Conservation (phyloP, 2,329 filamentous ascomycete species). For the Pseudogymnoascus sp. region DNA sequence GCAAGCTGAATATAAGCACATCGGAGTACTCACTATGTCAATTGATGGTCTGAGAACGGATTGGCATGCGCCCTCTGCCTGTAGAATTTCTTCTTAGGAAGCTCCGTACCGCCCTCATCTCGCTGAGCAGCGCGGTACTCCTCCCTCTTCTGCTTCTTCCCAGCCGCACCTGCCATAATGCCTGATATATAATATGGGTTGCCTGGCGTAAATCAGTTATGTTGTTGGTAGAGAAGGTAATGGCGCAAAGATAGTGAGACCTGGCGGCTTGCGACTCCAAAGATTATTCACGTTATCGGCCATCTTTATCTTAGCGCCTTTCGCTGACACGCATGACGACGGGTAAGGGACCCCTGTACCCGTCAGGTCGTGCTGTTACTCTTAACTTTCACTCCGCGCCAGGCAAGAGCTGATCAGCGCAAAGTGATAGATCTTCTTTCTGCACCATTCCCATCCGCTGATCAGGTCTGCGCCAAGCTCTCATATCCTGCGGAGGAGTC, state of each 20-base stretch:
- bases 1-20: background rate
- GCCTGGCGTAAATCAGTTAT: background rate
- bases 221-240: background rate
- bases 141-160: conserved; percentile 58
- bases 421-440: background rate
- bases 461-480: background rate
- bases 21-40: conserved; percentile 64
- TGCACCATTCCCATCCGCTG: background rate
- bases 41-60: conserved; percentile 88
- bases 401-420: conserved; percentile 2
- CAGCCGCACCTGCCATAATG: conserved; percentile 37
- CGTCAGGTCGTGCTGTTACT: conserved; percentile 5
- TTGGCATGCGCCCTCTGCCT: conserved; percentile 95
- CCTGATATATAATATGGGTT: background rate
- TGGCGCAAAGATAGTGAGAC: conserved; percentile 1
- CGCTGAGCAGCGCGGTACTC: conserved; percentile 51
- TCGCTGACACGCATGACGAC: conserved; percentile 5
- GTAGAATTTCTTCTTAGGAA: conserved; percentile 95
- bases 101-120: conserved; percentile 37
- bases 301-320: conserved; percentile 7
- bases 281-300: conserved; percentile 6
- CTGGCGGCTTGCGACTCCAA: conserved; percentile 1
- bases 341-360: conserved; percentile 6
- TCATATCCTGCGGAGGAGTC: background rate
- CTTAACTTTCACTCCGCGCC: background rate